Conservation (phyloP, 2,329 filamentous ascomycete species). For the Basipetospora sp. region DNA sequence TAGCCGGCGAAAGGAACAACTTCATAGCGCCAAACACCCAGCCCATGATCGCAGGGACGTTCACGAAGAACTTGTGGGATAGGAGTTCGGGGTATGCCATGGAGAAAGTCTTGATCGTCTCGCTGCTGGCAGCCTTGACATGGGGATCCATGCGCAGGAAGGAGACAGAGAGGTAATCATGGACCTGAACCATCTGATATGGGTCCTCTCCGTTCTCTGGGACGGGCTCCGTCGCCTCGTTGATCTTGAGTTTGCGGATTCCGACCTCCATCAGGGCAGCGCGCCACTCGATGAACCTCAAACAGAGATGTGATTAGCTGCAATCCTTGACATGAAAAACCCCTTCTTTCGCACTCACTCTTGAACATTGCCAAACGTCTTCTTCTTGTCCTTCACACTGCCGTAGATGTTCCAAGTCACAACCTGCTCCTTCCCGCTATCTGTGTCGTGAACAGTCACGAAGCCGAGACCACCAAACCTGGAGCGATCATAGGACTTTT, state of each 20-base stretch:
- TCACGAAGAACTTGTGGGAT: conserved; percentile 81
- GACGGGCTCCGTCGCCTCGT: conserved; percentile 53
- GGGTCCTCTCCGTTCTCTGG: conserved; percentile 63
- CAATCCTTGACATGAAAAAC: conserved; percentile 1
- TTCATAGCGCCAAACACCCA: conserved; percentile 69
- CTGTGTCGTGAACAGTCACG: conserved; percentile 53
- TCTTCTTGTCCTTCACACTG: conserved; percentile 62
- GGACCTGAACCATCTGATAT: conserved; percentile 82
- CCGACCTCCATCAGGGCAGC: conserved; percentile 82
- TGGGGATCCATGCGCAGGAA: conserved; percentile 70
- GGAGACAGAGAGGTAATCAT: conserved; percentile 79
- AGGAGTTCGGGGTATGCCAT: conserved; percentile 81
- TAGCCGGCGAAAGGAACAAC: conserved; percentile 57
- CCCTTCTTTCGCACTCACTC: conserved; percentile 42
- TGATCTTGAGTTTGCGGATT: conserved; percentile 57
- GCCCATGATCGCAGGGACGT: conserved; percentile 80
- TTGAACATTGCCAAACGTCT: conserved; percentile 69
- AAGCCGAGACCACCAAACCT: conserved; percentile 73
- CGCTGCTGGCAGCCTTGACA: conserved; percentile 60
- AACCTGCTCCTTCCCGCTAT: conserved; percentile 42
- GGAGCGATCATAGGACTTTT: conserved; percentile 46
- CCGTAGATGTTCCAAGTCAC: conserved; percentile 93
- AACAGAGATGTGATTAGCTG: neutral
- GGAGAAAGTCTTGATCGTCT: conserved; percentile 69
- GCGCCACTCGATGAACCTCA: conserved; percentile 71